Evolutionary conservation across 2,329 filamentous ascomycete genomes (phyloP).

Genomic region (Aureobasidium vineae): DNA sequence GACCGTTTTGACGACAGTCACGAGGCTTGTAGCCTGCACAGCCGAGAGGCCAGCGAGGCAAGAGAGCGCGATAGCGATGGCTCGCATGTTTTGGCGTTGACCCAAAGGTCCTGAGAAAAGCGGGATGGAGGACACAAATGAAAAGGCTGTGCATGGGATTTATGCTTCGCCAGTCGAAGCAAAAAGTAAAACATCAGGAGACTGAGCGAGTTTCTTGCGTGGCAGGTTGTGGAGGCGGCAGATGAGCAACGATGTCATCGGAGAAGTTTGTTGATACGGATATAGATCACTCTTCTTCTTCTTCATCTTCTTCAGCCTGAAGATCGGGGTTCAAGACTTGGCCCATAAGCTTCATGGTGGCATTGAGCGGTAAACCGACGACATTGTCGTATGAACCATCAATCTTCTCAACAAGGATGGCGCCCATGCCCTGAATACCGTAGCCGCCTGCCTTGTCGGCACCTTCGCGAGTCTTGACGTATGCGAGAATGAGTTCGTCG

Average conservation of each 20-base stretch:
- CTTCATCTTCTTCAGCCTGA: slow-evolving; percentile 54
- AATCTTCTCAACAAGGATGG: slow-evolving; percentile 82
- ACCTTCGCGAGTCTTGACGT: slow-evolving; percentile 82
- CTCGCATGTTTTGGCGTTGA: neutral
- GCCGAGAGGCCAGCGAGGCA: neutral
- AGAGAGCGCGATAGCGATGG: neutral
- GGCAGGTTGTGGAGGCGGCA: neutral
- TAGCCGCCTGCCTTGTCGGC: slow-evolving; percentile 97
- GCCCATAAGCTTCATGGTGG: slow-evolving; percentile 78
- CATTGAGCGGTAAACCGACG: slow-evolving; percentile 79
- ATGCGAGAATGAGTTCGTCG: slow-evolving; percentile 79
- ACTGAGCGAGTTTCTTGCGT: neutral
- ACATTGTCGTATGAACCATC: slow-evolving; percentile 94
- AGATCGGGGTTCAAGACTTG: slow-evolving; percentile 74
- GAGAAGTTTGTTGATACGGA: neutral
- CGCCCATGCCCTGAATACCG: slow-evolving; percentile 84
- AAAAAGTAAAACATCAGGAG: neutral
- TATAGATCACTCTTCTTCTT: slow-evolving; percentile 12
- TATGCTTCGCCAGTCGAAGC: neutral
- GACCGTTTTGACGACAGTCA: neutral
- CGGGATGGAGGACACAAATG: neutral
- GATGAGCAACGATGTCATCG: neutral
- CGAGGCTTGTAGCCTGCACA: slow-evolving; percentile 4
- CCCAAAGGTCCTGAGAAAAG: neutral
- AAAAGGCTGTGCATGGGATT: neutral